Conservation (phyloP, 2,329 filamentous ascomycete genomes). For the Aphanocladium album region DNA sequence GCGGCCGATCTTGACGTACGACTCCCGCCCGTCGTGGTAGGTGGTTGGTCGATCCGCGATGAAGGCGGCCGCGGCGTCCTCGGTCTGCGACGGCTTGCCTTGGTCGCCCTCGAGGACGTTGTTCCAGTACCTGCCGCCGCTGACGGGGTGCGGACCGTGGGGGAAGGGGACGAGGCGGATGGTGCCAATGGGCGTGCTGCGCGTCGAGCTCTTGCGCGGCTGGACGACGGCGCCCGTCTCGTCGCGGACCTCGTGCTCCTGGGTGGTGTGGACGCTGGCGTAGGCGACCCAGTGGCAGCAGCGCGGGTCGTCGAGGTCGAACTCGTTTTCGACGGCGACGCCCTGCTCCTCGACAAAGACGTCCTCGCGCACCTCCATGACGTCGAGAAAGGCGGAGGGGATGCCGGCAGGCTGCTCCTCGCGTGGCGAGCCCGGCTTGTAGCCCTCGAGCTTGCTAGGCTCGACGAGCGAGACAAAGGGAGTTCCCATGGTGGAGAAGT, state of each 20-base stretch:
- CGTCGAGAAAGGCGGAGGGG: slow-evolving; percentile 55
- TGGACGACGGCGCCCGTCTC: slow-evolving; percentile 35
- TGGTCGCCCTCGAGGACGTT: slow-evolving; percentile 31
- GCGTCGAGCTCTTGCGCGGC: slow-evolving; percentile 40
- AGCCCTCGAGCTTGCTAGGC: slow-evolving; percentile 46
- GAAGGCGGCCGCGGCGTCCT: slow-evolving; percentile 17
- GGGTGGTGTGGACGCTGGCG: slow-evolving; percentile 51
- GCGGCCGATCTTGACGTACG: slow-evolving; percentile 77
- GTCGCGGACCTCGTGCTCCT: slow-evolving; percentile 39
- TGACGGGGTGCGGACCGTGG: slow-evolving; percentile 58
- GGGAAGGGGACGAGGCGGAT: slow-evolving; percentile 79
- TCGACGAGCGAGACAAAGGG: slow-evolving; percentile 45
- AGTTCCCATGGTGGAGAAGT: slow-evolving; percentile 37
- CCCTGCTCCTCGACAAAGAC: slow-evolving; percentile 59
- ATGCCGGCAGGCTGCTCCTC: slow-evolving; percentile 41
- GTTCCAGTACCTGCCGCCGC: slow-evolving; percentile 44
- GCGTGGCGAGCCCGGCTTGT: slow-evolving; percentile 35
- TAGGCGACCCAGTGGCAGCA: slow-evolving; percentile 89
- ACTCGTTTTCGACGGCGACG: slow-evolving; percentile 61
- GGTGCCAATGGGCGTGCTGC: slow-evolving; percentile 58
- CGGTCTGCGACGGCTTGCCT: background rate
- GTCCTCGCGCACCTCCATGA: slow-evolving; percentile 55
- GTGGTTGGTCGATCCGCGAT: slow-evolving; percentile 41
- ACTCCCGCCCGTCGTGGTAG: slow-evolving; percentile 58
- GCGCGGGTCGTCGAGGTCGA: slow-evolving; percentile 73